Evolutionary conservation across 495 filamentous ascomycete genomes (phyloP).

Genomic region (Massariosphaeria phaeospora): DNA sequence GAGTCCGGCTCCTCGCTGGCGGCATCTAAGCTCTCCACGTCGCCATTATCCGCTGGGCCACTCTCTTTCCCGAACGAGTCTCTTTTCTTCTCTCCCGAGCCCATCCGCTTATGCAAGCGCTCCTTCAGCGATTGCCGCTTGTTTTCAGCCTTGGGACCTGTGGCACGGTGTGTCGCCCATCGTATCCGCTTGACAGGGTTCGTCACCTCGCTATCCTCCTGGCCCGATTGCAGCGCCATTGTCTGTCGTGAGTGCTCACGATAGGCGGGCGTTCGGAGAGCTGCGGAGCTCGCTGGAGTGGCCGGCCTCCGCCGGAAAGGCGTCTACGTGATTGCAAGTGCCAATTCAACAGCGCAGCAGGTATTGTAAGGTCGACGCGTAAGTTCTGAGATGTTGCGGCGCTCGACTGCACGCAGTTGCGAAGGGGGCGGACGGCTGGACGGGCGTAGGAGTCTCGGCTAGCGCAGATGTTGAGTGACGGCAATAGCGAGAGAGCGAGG

Average conservation of each 20-base stretch:
- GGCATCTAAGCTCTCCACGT: constrained; percentile 40
- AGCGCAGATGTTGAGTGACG: constrained; percentile 10
- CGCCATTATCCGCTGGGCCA: constrained; percentile 44
- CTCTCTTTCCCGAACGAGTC: constrained; percentile 50
- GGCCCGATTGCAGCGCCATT: constrained; percentile 31
- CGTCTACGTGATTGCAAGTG: constrained; percentile 20
- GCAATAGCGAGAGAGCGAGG: constrained; percentile 13
- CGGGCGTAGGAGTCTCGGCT: constrained; percentile 16
- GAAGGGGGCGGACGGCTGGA: constrained; percentile 18
- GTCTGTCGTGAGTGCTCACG: constrained; percentile 6
- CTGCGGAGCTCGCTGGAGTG: constrained; percentile 9
- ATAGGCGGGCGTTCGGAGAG: constrained; percentile 8
- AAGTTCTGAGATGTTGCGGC: background rate
- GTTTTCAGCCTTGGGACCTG: constrained; percentile 62
- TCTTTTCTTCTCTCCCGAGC: constrained; percentile 65
- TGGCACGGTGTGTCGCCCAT: constrained; percentile 89
- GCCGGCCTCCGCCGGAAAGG: constrained; percentile 32
- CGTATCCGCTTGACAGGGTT: constrained; percentile 66
- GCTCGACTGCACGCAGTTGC: background rate
- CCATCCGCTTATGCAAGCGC: constrained; percentile 61
- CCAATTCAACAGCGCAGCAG: constrained; percentile 24
- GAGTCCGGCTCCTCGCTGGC: constrained; percentile 39
- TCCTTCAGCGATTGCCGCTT: constrained; percentile 84
- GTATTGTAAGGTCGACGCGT: background rate
- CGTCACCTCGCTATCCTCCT: constrained; percentile 37